Percentiles rank a stretch among this genome's conserved stretches.
Evolutionary conservation across 208 protist species (phyloP).

Genomic region (Strigomonas culicis): DNA sequence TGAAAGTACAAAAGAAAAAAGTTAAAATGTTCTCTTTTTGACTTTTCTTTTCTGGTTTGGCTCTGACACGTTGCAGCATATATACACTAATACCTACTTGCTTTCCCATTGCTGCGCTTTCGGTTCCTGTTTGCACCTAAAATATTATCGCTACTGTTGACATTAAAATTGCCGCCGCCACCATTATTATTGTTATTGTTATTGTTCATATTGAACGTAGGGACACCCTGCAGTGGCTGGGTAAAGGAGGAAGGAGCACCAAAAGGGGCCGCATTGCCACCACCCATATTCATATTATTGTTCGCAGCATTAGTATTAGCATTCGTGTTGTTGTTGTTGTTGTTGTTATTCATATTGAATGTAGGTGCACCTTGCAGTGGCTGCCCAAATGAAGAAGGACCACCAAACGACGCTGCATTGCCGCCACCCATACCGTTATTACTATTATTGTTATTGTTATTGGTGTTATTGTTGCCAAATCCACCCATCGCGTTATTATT

Average conservation of each 20-base stretch:
- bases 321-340: background rate
- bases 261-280: background rate
- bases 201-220: too few relatives aligned
- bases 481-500: too few relatives aligned
- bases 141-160: too few relatives aligned
- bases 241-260: background rate
- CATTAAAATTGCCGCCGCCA: too few relatives aligned
- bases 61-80: background rate
- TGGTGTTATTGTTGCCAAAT: too few relatives aligned
- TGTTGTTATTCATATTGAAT: background rate
- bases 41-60: background rate
- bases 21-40: background rate
- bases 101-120: too few relatives aligned
- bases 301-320: background rate
- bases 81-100: background rate
- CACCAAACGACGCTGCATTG: background rate
- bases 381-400: background rate
- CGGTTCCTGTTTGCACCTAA: too few relatives aligned
- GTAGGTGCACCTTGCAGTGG: background rate
- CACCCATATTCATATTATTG: background rate
- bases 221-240: background rate
- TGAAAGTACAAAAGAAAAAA: conserved; percentile 1
- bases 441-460: too few relatives aligned
- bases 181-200: too few relatives aligned
- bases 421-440: background rate